A percentile compares a stretch with the other conserved stretches of the same genome.
Conservation (phyloP, 2,329 filamentous ascomycete genomes). For the Mariannaea elegans region DNA sequence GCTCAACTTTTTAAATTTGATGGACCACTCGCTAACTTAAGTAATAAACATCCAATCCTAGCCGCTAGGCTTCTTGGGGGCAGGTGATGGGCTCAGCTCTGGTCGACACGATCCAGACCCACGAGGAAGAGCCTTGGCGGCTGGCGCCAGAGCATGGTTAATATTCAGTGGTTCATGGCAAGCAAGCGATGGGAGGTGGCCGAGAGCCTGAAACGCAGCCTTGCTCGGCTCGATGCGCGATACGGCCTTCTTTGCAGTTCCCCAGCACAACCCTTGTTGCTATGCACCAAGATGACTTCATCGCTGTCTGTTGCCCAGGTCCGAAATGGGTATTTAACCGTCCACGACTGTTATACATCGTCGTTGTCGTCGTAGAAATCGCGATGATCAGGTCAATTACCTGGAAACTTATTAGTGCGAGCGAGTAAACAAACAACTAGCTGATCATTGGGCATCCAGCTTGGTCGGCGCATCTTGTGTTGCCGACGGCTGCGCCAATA, state of each 20-base stretch:
- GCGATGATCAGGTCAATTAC: background rate
- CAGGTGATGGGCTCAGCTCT: too few relatives aligned
- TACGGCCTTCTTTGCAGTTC: constrained; percentile 6
- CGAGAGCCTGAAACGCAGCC: constrained; percentile 14
- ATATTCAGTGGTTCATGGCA: background rate
- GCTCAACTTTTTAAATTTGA: background rate
- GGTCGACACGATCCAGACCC: background rate
- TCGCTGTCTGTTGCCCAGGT: background rate
- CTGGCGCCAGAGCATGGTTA: background rate
- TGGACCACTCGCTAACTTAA: background rate
- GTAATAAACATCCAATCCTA: constrained; percentile 20
- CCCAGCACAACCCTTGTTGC: background rate
- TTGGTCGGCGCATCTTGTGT: background rate
- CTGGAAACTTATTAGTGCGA: too few relatives aligned
- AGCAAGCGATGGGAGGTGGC: background rate
- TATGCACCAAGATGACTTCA: constrained; percentile 4
- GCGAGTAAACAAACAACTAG: background rate
- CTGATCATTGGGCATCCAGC: background rate
- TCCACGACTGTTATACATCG: constrained; percentile 5
- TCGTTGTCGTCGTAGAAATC: background rate
- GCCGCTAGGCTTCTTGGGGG: constrained; percentile 23
- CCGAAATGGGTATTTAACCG: constrained; percentile 3
- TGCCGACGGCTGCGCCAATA: constrained; percentile 11
- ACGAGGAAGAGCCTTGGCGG: background rate
- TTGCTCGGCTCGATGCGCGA: constrained; percentile 10